Evolutionary conservation across 2,329 filamentous ascomycete genomes (phyloP), one percentile per base, ranked within the genome.

Genomic region (Aureobasidium sp.): DNA sequence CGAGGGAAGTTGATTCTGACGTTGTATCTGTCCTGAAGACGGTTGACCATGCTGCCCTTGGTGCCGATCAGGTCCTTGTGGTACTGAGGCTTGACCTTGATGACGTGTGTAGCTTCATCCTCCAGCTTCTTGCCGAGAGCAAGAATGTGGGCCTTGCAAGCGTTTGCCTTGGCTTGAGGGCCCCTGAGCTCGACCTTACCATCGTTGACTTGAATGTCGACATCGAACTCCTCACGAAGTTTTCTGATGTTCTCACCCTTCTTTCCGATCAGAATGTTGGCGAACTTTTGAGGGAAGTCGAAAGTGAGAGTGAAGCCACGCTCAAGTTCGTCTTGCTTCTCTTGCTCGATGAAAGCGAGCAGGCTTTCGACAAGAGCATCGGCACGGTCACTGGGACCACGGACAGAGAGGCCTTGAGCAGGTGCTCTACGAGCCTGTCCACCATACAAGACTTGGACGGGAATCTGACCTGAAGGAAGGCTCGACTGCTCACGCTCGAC

Each of bases 1-100:
- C 91, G 90, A 44, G 94, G 94, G 80, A 99, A 99, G 77, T 97
- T 93, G 69, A 99, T 94, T 65, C 92, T 86, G 45, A 99, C 94
- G 71, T 89, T 88, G 80, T 99, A 97, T 50, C 92, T 88, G 61
- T 87, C 90, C 76, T 99, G 92, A 29, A 99, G 83, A 67, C 90
- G 88, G 77, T 94, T 94, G 71, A 99, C 93, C 72, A 95, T 90
- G 70, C 81, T 85, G 63, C 94, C 94, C 69, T 90, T 87, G 25
- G 90, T 84, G 53, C 94, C 94, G 68, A 99, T 99, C 61, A 99
- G 81, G 73, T 97, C 92, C 63, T 91, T 85, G 76, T 99, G 94
- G 76, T 89, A 97, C 77, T 96, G 91, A 61, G 93, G 88, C 62
- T 95, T 90, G 67, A 99, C 89, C 80, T 95, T 96, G 61, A 99